phyloP scores from a whole-genome alignment of 169 alveolate genomes.

The Plasmodium billcollinsi region DNA sequence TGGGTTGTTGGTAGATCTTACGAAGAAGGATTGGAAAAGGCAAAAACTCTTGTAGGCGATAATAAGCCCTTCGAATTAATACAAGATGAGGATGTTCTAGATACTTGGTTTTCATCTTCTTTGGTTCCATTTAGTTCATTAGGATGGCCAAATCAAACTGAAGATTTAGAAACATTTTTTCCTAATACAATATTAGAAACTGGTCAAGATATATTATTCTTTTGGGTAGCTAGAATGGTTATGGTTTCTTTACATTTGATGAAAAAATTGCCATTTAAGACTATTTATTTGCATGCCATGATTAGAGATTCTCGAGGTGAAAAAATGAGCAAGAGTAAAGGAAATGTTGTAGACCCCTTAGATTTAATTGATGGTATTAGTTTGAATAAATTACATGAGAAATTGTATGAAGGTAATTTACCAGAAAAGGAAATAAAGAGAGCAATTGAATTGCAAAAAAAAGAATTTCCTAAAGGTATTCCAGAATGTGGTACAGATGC shows the following conservation, averaged over 20 bases:
- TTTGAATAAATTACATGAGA: conserved; percentile 91
- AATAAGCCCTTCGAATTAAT: conserved; percentile 87
- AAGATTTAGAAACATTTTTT: conserved; percentile 95
- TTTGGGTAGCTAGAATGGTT: conserved; percentile 99
- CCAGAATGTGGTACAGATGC: conserved; percentile 99
- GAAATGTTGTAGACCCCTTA: conserved; percentile 99
- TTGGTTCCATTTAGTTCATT: conserved; percentile 98
- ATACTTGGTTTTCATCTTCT: conserved; percentile 99
- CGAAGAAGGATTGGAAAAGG: conserved; percentile 93
- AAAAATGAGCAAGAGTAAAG: conserved; percentile 98
- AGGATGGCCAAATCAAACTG: conserved; percentile 98
- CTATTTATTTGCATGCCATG: conserved; percentile 98
- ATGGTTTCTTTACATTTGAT: conserved; percentile 97
- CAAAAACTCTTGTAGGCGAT: conserved; percentile 87
- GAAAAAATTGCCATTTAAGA: conserved; percentile 96
- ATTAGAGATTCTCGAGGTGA: conserved; percentile 98
- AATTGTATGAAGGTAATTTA: conserved; percentile 93
- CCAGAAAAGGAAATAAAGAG: conserved; percentile 94
- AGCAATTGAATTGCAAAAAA: conserved; percentile 92
- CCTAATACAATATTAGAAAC: conserved; percentile 98
- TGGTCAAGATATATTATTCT: conserved; percentile 99
- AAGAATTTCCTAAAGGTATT: conserved; percentile 99
- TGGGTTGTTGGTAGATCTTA: conserved; percentile 93
- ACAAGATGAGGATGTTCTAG: conserved; percentile 99
- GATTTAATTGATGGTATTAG: conserved; percentile 97